phyloP scores from a whole-genome alignment of 129 eudicot species.

The Flaveria bidentis region DNA sequence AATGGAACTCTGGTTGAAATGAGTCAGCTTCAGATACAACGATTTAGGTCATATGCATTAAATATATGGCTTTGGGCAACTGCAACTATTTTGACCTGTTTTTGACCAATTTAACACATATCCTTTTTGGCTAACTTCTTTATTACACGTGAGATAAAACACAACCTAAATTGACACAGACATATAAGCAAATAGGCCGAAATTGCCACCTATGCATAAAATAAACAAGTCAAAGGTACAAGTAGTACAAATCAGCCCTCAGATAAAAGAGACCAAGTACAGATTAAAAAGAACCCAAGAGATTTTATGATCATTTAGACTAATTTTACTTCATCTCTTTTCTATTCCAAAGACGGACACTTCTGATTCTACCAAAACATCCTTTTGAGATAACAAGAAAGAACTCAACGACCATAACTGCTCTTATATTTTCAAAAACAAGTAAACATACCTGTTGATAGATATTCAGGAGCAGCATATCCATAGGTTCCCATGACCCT shows the following conservation, averaged over 20 bases:
- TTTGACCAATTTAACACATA: no score
- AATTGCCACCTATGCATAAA: not conserved
- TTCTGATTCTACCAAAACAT: not conserved
- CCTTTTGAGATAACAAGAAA: not conserved
- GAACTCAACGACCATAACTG: not conserved
- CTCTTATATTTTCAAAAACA: not conserved
- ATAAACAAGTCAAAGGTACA: not conserved
- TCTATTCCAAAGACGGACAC: not conserved
- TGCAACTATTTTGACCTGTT: no score
- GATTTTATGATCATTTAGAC: not conserved
- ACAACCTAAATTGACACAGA: no score
- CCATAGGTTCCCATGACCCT: conserved; percentile 93
- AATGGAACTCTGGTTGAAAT: no score
- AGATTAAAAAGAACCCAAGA: not conserved
- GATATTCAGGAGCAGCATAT: conserved; percentile 95
- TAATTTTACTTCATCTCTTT: not conserved
- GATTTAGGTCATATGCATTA: no score
- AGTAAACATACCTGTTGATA: conserved; percentile 62
- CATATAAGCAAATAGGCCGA: not conserved
- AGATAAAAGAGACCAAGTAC: not conserved
- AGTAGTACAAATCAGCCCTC: not conserved
- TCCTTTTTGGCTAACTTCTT: no score
- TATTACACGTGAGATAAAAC: no score
- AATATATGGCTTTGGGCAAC: no score
- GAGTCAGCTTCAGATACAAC: no score